Evolutionary conservation across 768 basidiomycete species (phyloP).

Genomic region (Boletus tylopilopsis): DNA sequence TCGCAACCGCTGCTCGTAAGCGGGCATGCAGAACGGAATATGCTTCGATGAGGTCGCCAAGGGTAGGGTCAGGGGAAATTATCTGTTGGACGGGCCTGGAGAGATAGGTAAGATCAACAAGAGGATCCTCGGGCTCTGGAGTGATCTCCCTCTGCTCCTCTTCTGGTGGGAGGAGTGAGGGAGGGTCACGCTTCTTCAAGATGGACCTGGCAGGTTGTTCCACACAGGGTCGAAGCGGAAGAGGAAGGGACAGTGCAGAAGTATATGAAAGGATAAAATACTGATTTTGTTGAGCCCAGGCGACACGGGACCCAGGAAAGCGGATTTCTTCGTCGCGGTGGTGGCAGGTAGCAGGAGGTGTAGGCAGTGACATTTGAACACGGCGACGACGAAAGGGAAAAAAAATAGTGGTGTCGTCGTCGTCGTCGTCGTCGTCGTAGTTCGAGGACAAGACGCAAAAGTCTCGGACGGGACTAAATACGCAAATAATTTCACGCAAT

Average conservation of each 20-base stretch:
- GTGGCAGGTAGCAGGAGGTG: constrained; percentile 59
- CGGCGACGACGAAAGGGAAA: constrained; percentile 8
- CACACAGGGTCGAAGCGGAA: constrained; percentile 35
- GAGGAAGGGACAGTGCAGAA: constrained; percentile 22
- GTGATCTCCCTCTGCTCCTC: constrained; percentile 57
- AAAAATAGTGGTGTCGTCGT: neutral
- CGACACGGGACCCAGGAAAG: constrained; percentile 39
- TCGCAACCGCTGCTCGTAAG: constrained; percentile 43
- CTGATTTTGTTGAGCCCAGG: constrained; percentile 51
- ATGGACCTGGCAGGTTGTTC: constrained; percentile 60
- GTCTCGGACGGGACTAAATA: constrained; percentile 19
- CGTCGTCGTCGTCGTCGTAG: constrained; percentile 19
- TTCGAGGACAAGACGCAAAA: constrained; percentile 5
- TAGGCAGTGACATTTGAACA: constrained; percentile 46
- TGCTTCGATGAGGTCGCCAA: constrained; percentile 64
- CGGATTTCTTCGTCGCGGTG: constrained; percentile 54
- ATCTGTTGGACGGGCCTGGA: constrained; percentile 61
- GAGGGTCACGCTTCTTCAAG: constrained; percentile 49
- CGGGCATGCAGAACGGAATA: constrained; percentile 70
- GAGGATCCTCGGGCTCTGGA: constrained; percentile 72
- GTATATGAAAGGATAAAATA: constrained; percentile 39
- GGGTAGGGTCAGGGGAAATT: constrained; percentile 42
- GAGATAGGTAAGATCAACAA: constrained; percentile 61
- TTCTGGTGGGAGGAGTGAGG: constrained; percentile 36
- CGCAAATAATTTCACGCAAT: constrained; percentile 26